These are phyloP conservation scores for Pseudopyrenochaeta lycopersici DNA, from an alignment of 2,329 filamentous ascomycete species.

Conservation along the genomic window DNA sequence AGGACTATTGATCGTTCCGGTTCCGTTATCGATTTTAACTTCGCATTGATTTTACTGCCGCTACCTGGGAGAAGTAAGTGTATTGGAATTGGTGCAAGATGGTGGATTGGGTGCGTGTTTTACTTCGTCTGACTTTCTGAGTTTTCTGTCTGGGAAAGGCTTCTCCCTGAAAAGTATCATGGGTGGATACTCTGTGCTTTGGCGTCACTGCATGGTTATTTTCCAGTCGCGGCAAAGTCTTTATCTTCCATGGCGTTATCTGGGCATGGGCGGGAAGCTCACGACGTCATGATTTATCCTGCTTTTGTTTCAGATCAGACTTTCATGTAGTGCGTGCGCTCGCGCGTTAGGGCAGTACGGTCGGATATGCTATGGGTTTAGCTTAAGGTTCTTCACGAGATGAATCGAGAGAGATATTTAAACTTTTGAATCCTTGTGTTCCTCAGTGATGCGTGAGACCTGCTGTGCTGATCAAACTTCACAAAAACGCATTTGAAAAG, in stretches of 20 bases:
- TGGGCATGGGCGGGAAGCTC: not conserved
- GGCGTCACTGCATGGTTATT: not conserved
- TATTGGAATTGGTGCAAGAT: not conserved
- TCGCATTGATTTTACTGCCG: not conserved
- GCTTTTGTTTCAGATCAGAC: constrained; percentile 43
- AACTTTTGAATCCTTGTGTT: not conserved
- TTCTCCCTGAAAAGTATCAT: too few relatives aligned
- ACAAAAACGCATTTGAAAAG: not conserved
- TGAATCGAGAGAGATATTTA: not conserved
- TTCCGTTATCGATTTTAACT: not conserved
- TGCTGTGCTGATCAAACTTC: not conserved
- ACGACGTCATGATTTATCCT: constrained; percentile 34
- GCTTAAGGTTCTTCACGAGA: not conserved
- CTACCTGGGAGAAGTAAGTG: not conserved
- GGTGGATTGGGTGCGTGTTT: not conserved
- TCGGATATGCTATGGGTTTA: not conserved
- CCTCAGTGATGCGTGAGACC: not conserved
- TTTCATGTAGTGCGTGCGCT: not conserved
- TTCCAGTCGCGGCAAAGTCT: not conserved
- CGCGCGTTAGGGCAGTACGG: not conserved
- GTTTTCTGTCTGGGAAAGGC: too few relatives aligned
- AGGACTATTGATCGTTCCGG: not conserved
- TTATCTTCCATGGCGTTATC: not conserved
- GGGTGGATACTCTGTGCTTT: not conserved
- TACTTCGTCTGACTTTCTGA: not conserved